Evolutionary conservation across 805 yeast species (phyloP), one percentile per base, ranked within the genome.

Genomic region (Blastobotrys terrestris): DNA sequence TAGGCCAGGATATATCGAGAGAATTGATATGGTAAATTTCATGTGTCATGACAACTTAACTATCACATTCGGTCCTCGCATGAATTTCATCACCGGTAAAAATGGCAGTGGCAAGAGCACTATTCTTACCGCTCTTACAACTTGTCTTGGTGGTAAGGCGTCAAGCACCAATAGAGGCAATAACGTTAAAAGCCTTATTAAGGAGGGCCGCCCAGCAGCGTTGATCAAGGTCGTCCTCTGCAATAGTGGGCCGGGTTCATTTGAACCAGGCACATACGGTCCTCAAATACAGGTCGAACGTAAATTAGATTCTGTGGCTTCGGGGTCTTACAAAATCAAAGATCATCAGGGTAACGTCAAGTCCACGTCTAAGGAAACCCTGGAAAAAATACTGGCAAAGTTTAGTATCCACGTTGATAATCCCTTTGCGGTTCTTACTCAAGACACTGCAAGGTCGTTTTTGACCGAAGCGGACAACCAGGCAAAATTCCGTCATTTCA

Each of bases 41-140:
- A 89, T 89, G 67, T 58, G 61, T 43, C 99, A 94, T 64, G 84
- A 81, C 46, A 80, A 87, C 52, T 87, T 94, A 62, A 82, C 81
- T 52, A 69, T 94, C 6, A 78, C 76, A 2, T 75, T 91, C 31
- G 94, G 94, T 1, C 90, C 92, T 0, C 80, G 83, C 51, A 75
- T 91, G 59, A 91, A 91, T 66, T 86, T 91, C 63, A 87, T 91
- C 53, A 84, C 87, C 41, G 98, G 98, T 18, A 76, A 85, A 53
- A 91, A 91, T 63, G 98, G 98, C 2, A 82, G 91, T 40, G 98
- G 98, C 31, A 91, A 91, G 64, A 80, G 88, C 64, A 95, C 97
- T 1, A 77, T 91, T 16, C 70, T 91, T 54, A 89, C 97, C 0
- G 97, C 96, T 0, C 81, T 91, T 1, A 81, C 91, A 5, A 84